Base-by-base conservation (phyloP, 257 asterid species). In the Echites panduratus region DNA sequence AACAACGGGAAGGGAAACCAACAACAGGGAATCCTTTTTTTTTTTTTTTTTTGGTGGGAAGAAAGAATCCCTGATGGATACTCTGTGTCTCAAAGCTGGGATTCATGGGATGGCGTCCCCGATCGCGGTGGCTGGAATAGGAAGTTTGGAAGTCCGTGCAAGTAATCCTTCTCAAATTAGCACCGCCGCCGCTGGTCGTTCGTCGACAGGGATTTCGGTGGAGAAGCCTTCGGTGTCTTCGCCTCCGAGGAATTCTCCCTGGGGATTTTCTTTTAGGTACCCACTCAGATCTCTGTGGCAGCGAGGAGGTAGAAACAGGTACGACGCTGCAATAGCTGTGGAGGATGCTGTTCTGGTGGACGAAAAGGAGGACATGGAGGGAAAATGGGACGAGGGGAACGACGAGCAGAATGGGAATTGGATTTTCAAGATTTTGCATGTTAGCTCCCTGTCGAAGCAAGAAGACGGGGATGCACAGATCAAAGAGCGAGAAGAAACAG, bases 281-380 rank as follows among this genome's bases (percentile, higher is more conserved):
- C 93, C 98, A 56, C 82, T 89, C 71, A 83, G 97, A 86, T 90
- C 96, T 59, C 59, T 89, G 54, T 89, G 98, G 98, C 78, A 90
- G 2, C 54, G 58, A 2, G 84, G 79, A 9, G 85, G 84, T 2
- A 87, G 79, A 66, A 82, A 43, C 65, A 81, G 86, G 61, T 82
- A 69, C 76, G 92, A 88, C 17, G 90, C 93, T 47, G 90, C 95
- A 54, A 79, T 88, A 65, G 78, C 95, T 35, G 83, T 73, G 41
- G 89, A 89, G 61, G 96, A 86, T 73, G 84, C 92, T 53, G 92
- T 92, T 64, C 32, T 79, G 85, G 85, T 56, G 78, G 96, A 86
- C 56, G 96, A 86, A 38, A 73, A 71, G 76, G 89, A 82, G 24
- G 85, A 78, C 24, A 40, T 73, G 20, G 54, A 27, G 16, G 82